phyloP scores from a whole-genome alignment of 441 rosid species.

The Gossypium lobatum region DNA sequence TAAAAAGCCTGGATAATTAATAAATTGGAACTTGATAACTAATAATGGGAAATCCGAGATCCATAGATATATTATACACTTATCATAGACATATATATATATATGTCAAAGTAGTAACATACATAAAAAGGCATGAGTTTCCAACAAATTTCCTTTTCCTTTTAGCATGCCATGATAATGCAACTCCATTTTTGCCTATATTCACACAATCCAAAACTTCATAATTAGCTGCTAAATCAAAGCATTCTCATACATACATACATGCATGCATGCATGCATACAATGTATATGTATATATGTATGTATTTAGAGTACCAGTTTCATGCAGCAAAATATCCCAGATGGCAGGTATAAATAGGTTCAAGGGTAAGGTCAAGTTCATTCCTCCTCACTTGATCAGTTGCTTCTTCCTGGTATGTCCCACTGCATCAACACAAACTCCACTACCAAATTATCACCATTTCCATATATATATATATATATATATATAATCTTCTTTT shows the following conservation, averaged over 20 bases:
- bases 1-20: background rate
- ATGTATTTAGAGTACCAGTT: background rate
- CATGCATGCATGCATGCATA: background rate
- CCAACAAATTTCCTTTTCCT: background rate
- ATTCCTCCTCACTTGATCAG: constrained; percentile 49
- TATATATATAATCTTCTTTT: background rate
- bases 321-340: constrained; percentile 50
- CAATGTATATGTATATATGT: no score
- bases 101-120: background rate
- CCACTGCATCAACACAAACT: constrained; percentile 35
- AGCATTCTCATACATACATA: background rate
- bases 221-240: background rate
- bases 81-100: background rate
- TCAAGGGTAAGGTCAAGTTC: constrained; percentile 67
- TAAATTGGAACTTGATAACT: background rate
- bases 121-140: background rate
- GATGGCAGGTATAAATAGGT: constrained; percentile 50
- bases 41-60: background rate
- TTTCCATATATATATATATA: no score
- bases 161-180: background rate
- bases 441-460: background rate
- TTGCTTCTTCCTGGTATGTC: constrained; percentile 44
- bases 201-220: constrained; percentile 7
- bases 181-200: constrained; percentile 7
- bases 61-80: background rate